These are phyloP conservation scores for Colletotrichum brevisporum DNA, from an alignment of 2,329 filamentous ascomycete genomes.

Conservation along the genomic window DNA sequence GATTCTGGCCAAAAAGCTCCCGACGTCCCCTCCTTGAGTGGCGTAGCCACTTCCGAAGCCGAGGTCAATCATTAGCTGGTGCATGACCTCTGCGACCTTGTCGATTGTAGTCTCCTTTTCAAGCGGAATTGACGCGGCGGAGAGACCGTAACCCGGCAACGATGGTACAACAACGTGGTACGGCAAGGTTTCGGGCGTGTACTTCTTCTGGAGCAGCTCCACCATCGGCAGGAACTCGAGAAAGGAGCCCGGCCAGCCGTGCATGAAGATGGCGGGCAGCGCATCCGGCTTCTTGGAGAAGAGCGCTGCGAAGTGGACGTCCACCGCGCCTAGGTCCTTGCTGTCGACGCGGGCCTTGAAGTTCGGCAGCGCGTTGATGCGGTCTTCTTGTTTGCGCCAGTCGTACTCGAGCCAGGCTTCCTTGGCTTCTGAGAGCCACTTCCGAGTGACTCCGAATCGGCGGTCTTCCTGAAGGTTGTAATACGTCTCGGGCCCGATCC, in stretches of 20 bases:
- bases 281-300: conserved; percentile 66
- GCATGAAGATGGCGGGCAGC: conserved; percentile 64
- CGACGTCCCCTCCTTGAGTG: conserved; percentile 71
- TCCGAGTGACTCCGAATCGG: conserved; percentile 58
- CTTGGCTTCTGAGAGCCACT: conserved; percentile 61
- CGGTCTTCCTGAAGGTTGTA: conserved; percentile 61
- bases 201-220: conserved; percentile 59
- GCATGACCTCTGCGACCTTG: conserved; percentile 56
- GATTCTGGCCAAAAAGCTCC: conserved; percentile 58
- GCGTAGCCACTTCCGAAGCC: conserved; percentile 68
- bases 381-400: conserved; percentile 56
- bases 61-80: conserved; percentile 66
- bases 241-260: conserved; percentile 70
- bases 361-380: conserved; percentile 64
- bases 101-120: conserved; percentile 41
- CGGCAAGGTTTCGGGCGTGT: conserved; percentile 64
- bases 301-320: conserved; percentile 67
- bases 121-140: conserved; percentile 61
- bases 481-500: conserved; percentile 62
- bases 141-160: conserved; percentile 63
- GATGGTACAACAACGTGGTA: conserved; percentile 71
- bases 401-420: conserved; percentile 61
- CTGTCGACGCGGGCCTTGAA: conserved; percentile 58
- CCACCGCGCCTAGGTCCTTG: conserved; percentile 49
- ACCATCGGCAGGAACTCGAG: conserved; percentile 69